Base-by-base conservation (phyloP, 805 yeast genomes). In the Saccharomycopsis vini region DNA sequence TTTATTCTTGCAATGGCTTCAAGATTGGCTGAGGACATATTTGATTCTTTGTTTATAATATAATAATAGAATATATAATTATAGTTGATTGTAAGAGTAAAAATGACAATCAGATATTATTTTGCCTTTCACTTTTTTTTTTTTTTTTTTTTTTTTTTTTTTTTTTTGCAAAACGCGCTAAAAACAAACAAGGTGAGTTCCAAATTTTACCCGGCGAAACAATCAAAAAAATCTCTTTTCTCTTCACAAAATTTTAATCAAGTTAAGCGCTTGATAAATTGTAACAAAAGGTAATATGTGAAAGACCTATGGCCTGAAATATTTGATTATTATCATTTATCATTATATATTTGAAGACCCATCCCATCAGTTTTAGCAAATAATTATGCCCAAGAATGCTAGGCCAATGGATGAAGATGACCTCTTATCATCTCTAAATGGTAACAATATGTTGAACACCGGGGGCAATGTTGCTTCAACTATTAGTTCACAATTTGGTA, bases 401-500 rank as follows among this genome's bases (percentile, higher is more conserved):
- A 30, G 10, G 26, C 32, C 23, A 23, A 18, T 24, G 30, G 40
- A 39, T 15, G 44, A 43, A 39, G 21, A 33, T n/a, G 36, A 33
- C 13, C 21, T 40, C 18, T 24, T 37, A 16, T 43, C 46, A 16
- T 43, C 46, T 10, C 23, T 43, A 3, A 19, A 19, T 13, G 39
- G 26, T 24, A 26, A 26, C 28, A 19, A 20, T 5, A 5, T 31
- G 42, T 13, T 38, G 18, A 10, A 12, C 15, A 13, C 18, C 21
- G 44, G 47, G 5, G 50, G 45, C 19, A 47, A 44, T 24, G 46
- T 47, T 16, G 50, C 47, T 10, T 37, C 44, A 13, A 37, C 42
- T 3, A 47, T 47, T n/a, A 34, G 30, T 36, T 16, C 34, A 15
- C 40, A 44, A 26, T 47, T 47, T 40, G 50, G 50, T 3, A 31